phyloP scores from a whole-genome alignment of 208 protist genomes.

The Tritrichomonas musculus region DNA sequence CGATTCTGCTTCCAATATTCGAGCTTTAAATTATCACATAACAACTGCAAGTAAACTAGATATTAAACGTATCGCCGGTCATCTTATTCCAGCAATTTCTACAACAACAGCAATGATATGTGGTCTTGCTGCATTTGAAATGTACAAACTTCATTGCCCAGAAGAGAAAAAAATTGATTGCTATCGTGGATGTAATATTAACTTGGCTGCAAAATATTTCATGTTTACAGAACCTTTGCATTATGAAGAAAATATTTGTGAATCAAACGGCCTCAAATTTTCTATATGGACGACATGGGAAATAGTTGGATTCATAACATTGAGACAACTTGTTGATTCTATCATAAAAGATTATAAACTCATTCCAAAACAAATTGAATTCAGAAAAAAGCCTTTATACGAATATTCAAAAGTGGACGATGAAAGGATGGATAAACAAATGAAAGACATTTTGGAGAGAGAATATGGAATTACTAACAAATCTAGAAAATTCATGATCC shows the following conservation, averaged over 20 bases:
- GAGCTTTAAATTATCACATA: conserved; percentile 58
- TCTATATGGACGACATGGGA: not conserved
- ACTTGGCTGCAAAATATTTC: not conserved
- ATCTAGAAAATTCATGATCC: not conserved
- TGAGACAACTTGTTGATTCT: not conserved
- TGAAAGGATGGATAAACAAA: not conserved
- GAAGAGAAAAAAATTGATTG: not conserved
- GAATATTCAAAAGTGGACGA: not conserved
- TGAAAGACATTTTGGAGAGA: not conserved
- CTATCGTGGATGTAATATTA: not conserved
- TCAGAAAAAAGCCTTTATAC: not conserved
- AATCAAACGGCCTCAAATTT: too few relatives aligned
- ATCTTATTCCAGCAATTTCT: conserved; percentile 99
- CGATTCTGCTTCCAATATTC: conserved; percentile 55
- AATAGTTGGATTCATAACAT: not conserved
- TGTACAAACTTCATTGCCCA: not conserved
- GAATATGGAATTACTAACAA: not conserved
- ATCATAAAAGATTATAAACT: not conserved
- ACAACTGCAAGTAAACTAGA: conserved; percentile 40
- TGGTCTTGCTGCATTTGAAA: not conserved
- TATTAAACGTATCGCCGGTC: conserved; percentile 68
- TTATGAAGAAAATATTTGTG: not conserved
- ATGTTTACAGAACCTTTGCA: not conserved
- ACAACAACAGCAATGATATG: conserved; percentile 96
- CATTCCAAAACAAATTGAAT: not conserved